phyloP scores from a whole-genome alignment of 768 basidiomycete genomes.

The Ramaria rubella region DNA sequence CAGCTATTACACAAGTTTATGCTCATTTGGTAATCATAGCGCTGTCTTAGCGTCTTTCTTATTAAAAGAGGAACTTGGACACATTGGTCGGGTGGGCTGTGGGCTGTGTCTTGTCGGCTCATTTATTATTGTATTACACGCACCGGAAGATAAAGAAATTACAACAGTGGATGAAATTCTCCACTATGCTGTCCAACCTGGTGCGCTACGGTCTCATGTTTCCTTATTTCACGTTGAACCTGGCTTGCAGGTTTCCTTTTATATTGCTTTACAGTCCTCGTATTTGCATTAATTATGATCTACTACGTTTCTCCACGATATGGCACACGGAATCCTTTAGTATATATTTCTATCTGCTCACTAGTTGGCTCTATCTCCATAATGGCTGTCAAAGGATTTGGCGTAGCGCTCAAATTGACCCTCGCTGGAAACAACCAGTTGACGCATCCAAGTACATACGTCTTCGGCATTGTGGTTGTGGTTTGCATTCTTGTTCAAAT shows the following conservation, averaged over 20 bases:
- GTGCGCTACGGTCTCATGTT: constrained; percentile 36
- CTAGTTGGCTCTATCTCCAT: constrained; percentile 93
- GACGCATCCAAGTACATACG: constrained; percentile 90
- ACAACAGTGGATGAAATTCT: constrained; percentile 92
- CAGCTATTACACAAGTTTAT: neutral
- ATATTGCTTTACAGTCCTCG: constrained; percentile 80
- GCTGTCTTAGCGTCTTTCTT: constrained; percentile 92
- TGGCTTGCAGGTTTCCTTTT: constrained; percentile 70
- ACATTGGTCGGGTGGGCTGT: constrained; percentile 84
- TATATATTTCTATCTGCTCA: constrained; percentile 96
- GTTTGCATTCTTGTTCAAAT: constrained; percentile 87
- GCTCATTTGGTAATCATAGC: constrained; percentile 35
- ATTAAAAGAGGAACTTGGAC: constrained; percentile 88
- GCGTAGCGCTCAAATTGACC: constrained; percentile 93
- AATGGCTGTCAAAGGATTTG: constrained; percentile 99
- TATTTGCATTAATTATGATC: constrained; percentile 82
- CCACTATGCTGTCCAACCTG: constrained; percentile 87
- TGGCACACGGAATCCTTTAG: constrained; percentile 81
- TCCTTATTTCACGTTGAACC: neutral
- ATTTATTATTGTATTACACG: constrained; percentile 91
- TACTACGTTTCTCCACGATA: constrained; percentile 77
- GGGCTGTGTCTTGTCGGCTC: constrained; percentile 80
- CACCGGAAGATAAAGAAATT: constrained; percentile 91
- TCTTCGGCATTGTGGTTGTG: constrained; percentile 78
- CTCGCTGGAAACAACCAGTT: constrained; percentile 93